Base-by-base conservation (phyloP, 805 yeast species). In the Teunomyces funiuensis region DNA sequence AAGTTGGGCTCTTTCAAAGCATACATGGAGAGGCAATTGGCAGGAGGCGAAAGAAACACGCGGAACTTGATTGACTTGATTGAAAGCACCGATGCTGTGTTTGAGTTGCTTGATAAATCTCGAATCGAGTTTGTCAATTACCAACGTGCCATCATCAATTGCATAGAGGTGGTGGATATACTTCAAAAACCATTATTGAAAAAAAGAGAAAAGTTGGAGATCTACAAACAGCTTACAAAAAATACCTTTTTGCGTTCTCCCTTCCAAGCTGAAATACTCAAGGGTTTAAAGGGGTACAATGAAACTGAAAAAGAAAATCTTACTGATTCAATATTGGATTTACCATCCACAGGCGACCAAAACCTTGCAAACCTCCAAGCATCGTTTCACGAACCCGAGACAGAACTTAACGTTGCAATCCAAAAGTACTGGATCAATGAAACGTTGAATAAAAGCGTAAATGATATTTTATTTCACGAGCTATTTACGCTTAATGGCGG, bases 1-100 rank as follows among this genome's bases (percentile, higher is more conserved):
- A 61, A 57, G 40, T 48, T 70, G 7, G 66, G 66, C 1, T 65
- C 73, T 0, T 69, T 68, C 47, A 69, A 70, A 41, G 51, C 48
- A 23, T 51, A 51, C 39, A 52, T 70, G 6, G 76, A 70, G 45
- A 33, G 26, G 3, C 39, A 47, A 10, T 16, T 28, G 4, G 29
- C 43, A 5, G 23, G 34, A n/a, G 11, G 15, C 5, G 25, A 19
- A 7, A 22, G 25, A 22, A 25, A 31, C 19, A 13, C 14, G 16
- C 34, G 10, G 34, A 37, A 46, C 1, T 19, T 40, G 14, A 18
- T 27, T 2, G 30, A 17, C 5, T 18, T 19, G 31, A 26, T 19
- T 5, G 31, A 26, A 7, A 19, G 23, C n/a, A 26, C 16, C 15
- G 28, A 25, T 16, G 44, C 46, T 9, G 50, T 60, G 15, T 25